These are phyloP conservation scores for Discostella pseudostelligera DNA, from an alignment of 108 stramenopile genomes.

Conservation along the genomic window DNA sequence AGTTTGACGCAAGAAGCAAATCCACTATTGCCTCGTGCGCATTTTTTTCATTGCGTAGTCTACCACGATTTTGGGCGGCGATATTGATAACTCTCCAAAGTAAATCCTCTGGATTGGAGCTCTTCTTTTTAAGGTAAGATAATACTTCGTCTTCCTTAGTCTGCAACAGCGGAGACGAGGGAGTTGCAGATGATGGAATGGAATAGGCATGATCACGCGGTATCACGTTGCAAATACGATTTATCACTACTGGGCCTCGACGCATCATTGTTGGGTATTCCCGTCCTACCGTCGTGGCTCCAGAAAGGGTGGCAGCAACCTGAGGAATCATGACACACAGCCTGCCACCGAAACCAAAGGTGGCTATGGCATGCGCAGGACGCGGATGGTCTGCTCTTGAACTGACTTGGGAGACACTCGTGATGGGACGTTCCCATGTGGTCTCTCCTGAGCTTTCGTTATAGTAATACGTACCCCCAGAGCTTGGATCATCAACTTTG, in stretches of 20 bases:
- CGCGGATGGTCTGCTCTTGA: conserved; percentile 5
- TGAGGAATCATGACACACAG: conserved; percentile 56
- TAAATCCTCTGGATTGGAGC: conserved; percentile 44
- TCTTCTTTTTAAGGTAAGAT: conserved; percentile 46
- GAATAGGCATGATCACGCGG: conserved; percentile 32
- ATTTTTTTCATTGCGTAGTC: conserved; percentile 64
- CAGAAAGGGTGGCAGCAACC: conserved; percentile 38
- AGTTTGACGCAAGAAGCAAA: conserved; percentile 48
- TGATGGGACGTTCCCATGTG: conserved; percentile 71
- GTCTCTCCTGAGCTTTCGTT: conserved; percentile 80
- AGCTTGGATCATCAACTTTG: conserved; percentile 15
- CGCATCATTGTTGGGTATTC: conserved; percentile 23
- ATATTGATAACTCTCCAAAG: conserved; percentile 76
- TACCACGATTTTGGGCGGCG: conserved; percentile 62
- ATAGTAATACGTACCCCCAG: conserved; percentile 71
- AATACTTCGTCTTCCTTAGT: conserved; percentile 40
- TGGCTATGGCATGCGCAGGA: conserved; percentile 52
- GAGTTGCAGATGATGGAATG: conserved; percentile 48
- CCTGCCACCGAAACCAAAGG: conserved; percentile 73
- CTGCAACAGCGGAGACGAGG: conserved; percentile 20
- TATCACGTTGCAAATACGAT: conserved; percentile 36
- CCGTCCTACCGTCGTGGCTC: conserved; percentile 6
- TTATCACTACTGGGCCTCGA: conserved; percentile 47
- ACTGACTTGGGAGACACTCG: neutral
- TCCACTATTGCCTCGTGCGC: conserved; percentile 65